Evolutionary conservation across 345 rosid species (phyloP).

Genomic region (Erysimum cheiranthoides): DNA sequence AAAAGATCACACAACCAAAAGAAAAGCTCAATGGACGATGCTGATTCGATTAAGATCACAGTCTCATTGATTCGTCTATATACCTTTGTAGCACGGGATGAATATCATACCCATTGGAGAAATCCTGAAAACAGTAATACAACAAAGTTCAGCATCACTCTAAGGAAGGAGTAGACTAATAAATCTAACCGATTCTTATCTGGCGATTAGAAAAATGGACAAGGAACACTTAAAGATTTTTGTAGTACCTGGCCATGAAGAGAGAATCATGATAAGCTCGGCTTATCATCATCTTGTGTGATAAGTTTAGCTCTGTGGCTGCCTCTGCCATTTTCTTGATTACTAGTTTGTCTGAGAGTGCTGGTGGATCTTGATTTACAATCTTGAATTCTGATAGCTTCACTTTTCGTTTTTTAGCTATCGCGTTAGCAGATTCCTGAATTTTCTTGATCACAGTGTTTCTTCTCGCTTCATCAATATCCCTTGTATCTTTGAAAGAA

Average conservation of each 20-base stretch:
- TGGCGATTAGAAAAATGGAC: neutral
- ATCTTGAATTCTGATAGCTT: slow-evolving; percentile 76
- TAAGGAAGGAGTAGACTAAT: slow-evolving; percentile 10
- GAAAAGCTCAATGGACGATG: neutral
- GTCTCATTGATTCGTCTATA: neutral
- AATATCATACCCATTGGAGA: slow-evolving; percentile 98
- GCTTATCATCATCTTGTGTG: slow-evolving; percentile 87
- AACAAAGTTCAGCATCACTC: slow-evolving; percentile 24
- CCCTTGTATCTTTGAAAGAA: slow-evolving; percentile 70
- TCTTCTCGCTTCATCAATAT: slow-evolving; percentile 81
- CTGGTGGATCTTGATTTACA: slow-evolving; percentile 95
- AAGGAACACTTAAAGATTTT: neutral
- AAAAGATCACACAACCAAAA: slow-evolving; percentile 28
- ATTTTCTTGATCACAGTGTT: slow-evolving; percentile 81
- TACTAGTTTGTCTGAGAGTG: slow-evolving; percentile 69
- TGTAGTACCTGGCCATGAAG: slow-evolving; percentile 90
- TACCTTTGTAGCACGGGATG: slow-evolving; percentile 97
- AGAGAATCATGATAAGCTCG: slow-evolving; percentile 97
- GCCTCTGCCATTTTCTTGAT: slow-evolving; percentile 72
- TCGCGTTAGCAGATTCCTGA: slow-evolving; percentile 63
- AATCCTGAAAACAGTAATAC: slow-evolving; percentile 55
- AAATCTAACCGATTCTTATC: neutral
- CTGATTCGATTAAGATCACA: neutral
- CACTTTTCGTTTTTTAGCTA: slow-evolving; percentile 72
- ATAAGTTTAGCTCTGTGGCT: slow-evolving; percentile 68